Evolutionary conservation across 345 rosid species (phyloP), one percentile per base, ranked within the genome.

Genomic region (Murraya koenigii): DNA sequence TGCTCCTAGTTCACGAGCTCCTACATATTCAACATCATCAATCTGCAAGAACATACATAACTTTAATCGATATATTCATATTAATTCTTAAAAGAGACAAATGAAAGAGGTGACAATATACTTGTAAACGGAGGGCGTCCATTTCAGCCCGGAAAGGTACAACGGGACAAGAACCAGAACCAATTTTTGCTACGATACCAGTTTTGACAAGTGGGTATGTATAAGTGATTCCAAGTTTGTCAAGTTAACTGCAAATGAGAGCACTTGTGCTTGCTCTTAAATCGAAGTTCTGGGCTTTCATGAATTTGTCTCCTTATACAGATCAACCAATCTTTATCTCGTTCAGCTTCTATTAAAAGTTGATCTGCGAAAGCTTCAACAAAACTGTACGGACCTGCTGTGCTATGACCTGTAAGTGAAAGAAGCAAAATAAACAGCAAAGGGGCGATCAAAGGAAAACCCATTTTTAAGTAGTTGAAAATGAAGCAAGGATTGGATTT

Each of bases 1-100:
- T 90, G 89, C 82, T 91, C 92, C 97, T 98, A 95, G 52, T 90
- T 89, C 4, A 91, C 95, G n/a, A 93, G 87, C 80, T 95, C 98
- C 97, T 92, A 54, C 15, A 44, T 17, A 44, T 44, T 44, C 49
- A 61, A 59, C 36, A 61, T n/a, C 35, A 67, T 44, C 49, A 4
- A 44, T 44, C 2, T 4, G 3, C 65, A 59, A 11, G 23, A 47
- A 5, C 8, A 30, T 15, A 30, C 49, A 44, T 3, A 44, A 11
- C 17, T 44, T 8, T 20, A 25, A 6, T 60, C 64, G 8, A 52
- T 52, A 52, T 52, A 17, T 0, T 44, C 59, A 23, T 4, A 8
- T 23, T 14, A 20, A 11, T 38, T 66, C 11, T 44, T 44, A 13
- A 13, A 44, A 44, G 49, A 23, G 4, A 44, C n/a, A 59, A 20